phyloP scores from a whole-genome alignment of 2,329 filamentous ascomycete species.

The Penicillium brasilianum region DNA sequence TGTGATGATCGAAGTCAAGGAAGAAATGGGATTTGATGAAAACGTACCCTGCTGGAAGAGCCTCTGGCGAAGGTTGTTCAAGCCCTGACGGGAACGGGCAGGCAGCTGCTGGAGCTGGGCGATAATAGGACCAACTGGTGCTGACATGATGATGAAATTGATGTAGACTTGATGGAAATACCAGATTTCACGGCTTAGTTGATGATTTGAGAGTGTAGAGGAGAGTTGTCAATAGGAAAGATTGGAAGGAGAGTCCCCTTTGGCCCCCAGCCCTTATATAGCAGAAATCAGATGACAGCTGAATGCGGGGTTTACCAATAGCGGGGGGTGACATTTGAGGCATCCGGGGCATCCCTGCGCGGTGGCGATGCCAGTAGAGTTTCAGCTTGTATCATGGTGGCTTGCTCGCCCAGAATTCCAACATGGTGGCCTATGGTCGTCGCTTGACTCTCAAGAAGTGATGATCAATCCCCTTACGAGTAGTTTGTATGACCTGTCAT shows the following conservation, averaged over 20 bases:
- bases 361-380: slow-evolving; percentile 22
- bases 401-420: background rate
- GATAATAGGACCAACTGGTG: slow-evolving; percentile 29
- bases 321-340: slow-evolving; percentile 27
- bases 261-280: slow-evolving; percentile 23
- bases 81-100: slow-evolving; percentile 31
- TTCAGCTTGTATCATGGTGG: slow-evolving; percentile 13
- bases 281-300: slow-evolving; percentile 28
- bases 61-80: slow-evolving; percentile 32
- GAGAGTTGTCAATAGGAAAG: slow-evolving; percentile 15
- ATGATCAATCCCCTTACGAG: background rate
- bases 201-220: slow-evolving; percentile 11
- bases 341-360: slow-evolving; percentile 27
- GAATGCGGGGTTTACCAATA: slow-evolving; percentile 29
- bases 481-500: background rate
- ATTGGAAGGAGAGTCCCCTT: background rate
- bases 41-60: slow-evolving; percentile 35
- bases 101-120: slow-evolving; percentile 30
- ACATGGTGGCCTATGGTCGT: background rate
- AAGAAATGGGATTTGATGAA: background rate
- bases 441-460: background rate
- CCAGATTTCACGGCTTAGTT: slow-evolving; percentile 3
- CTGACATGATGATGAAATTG: slow-evolving; percentile 28
- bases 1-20: background rate
- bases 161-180: slow-evolving; percentile 6